These are phyloP conservation scores for Candida sakaeoensis DNA, from an alignment of 805 yeast genomes.

Conservation along the genomic window DNA sequence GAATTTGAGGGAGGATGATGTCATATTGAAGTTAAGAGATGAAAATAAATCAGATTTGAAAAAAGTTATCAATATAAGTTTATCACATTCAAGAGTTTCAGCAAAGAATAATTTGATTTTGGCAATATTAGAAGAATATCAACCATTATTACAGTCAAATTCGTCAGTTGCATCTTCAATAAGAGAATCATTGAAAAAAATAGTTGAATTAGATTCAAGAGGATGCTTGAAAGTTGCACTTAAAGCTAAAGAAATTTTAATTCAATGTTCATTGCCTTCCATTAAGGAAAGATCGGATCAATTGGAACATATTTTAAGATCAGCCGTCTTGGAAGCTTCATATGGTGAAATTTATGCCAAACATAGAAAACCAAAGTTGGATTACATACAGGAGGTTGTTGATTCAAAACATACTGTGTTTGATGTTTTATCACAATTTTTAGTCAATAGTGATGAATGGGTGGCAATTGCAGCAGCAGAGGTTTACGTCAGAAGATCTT, in stretches of 20 bases:
- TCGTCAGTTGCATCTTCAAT: conserved; percentile 66
- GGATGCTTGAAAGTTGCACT: conserved; percentile 90
- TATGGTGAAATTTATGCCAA: conserved; percentile 80
- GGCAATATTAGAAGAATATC: conserved; percentile 81
- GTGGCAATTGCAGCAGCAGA: conserved; percentile 96
- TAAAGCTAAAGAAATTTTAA: conserved; percentile 92
- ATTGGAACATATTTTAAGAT: conserved; percentile 89
- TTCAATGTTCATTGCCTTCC: conserved; percentile 96
- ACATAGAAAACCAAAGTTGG: conserved; percentile 78
- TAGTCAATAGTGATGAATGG: conserved; percentile 77
- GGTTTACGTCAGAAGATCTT: conserved; percentile 93
- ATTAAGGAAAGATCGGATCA: conserved; percentile 95
- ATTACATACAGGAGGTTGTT: conserved; percentile 82
- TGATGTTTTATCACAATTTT: conserved; percentile 91
- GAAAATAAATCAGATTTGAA: conserved; percentile 73
- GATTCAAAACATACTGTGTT: conserved; percentile 95
- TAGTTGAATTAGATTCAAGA: conserved; percentile 88
- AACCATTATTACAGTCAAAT: conserved; percentile 70
- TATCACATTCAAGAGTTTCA: conserved; percentile 90
- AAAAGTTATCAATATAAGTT: conserved; percentile 66
- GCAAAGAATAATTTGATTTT: conserved; percentile 87
- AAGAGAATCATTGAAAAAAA: conserved; percentile 65
- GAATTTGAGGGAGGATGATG: conserved; percentile 81
- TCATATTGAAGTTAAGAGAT: conserved; percentile 81
- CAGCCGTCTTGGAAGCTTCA: conserved; percentile 83